These are phyloP conservation scores for Rubia yunnanensis DNA, from an alignment of 257 asterid species.

Conservation along the genomic window DNA sequence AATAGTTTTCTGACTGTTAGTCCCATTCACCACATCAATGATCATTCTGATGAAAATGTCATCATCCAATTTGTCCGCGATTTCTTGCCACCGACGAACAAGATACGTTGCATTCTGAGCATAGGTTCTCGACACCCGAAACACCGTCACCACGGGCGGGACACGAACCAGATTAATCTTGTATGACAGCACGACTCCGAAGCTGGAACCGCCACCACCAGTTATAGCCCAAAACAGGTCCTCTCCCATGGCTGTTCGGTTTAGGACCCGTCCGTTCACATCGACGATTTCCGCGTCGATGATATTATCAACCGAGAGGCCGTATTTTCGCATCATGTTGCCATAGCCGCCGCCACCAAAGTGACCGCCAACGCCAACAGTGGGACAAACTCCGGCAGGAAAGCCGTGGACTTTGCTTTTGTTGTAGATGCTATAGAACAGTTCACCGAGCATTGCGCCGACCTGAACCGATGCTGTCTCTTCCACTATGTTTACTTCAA, in stretches of 20 bases:
- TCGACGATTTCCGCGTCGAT: not conserved
- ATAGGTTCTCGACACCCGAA: not conserved
- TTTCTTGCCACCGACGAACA: not conserved
- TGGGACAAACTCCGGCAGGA: not conserved
- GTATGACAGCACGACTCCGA: not conserved
- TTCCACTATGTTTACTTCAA: not conserved
- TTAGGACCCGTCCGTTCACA: not conserved
- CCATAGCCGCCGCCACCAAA: not conserved
- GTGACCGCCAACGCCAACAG: not conserved
- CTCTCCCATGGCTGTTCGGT: not conserved
- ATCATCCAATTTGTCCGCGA: not conserved
- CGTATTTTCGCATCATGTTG: not conserved
- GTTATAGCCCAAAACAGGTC: not conserved
- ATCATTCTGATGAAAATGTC: not conserved
- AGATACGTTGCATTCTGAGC: not conserved
- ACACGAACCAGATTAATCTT: not conserved
- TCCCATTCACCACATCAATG: not conserved
- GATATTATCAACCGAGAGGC: not conserved
- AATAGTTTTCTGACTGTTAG: not conserved
- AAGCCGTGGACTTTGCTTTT: not conserved
- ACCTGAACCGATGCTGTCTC: not conserved
- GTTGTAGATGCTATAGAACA: not conserved
- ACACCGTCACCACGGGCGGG: not conserved
- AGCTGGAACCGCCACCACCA: not conserved
- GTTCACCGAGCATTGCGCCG: not conserved